Evolutionary conservation across 345 rosid genomes (phyloP).

Genomic region (Theobroma cacao): DNA sequence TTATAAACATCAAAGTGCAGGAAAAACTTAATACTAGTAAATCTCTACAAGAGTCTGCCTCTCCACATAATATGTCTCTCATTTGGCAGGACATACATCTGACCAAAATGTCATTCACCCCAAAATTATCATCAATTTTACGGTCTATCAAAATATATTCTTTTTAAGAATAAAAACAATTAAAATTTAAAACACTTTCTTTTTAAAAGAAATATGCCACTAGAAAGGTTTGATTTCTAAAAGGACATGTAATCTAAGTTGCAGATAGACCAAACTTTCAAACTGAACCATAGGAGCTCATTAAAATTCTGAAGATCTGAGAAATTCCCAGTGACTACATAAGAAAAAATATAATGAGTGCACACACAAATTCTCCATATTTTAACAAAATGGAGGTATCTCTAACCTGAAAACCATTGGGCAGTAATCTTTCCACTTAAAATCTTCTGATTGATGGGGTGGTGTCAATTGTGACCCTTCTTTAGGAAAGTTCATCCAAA

Average conservation of each 20-base stretch:
- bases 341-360: background rate
- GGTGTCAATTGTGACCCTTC: slow-evolving; percentile 91
- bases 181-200: background rate
- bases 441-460: slow-evolving; percentile 88
- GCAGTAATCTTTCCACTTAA: slow-evolving; percentile 98
- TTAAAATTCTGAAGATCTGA: background rate
- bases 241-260: background rate
- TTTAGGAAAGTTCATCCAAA: slow-evolving; percentile 95
- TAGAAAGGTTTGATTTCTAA: background rate
- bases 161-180: background rate
- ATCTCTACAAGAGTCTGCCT: background rate
- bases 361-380: background rate
- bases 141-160: background rate
- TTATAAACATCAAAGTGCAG: background rate
- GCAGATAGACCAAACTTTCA: background rate
- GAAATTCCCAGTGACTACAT: background rate
- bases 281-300: slow-evolving; percentile 5
- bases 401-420: slow-evolving; percentile 97
- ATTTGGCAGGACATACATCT: background rate
- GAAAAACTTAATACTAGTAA: background rate
- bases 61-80: background rate
- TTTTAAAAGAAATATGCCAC: background rate
- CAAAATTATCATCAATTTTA: background rate
- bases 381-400: slow-evolving; percentile 4
- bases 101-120: background rate